Percentiles rank a stretch among this genome's conserved stretches.
Conservation (phyloP, 2,329 filamentous ascomycete genomes). For the Sarocladium oryzae region DNA sequence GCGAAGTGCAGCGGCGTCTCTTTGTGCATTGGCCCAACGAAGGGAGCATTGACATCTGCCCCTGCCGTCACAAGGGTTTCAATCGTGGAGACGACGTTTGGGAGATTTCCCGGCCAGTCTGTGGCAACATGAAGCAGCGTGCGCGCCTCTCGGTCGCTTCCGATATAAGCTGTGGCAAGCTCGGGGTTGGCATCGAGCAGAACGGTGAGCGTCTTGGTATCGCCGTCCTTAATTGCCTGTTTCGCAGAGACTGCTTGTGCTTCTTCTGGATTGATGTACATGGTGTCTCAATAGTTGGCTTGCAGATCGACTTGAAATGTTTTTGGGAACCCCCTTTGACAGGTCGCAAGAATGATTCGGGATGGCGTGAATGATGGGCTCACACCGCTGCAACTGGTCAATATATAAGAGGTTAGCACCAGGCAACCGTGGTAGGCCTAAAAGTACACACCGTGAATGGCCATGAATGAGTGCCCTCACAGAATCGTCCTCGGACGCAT, state of each 20-base stretch:
- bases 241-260: constrained; percentile 3
- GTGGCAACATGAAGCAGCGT: constrained; percentile 14
- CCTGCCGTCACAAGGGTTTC: constrained; percentile 11
- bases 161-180: constrained; percentile 11
- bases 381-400: too few relatives aligned
- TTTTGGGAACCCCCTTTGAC: too few relatives aligned
- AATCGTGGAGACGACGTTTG: constrained; percentile 8
- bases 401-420: too few relatives aligned
- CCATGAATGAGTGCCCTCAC: too few relatives aligned
- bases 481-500: too few relatives aligned
- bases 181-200: constrained; percentile 10
- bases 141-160: constrained; percentile 8
- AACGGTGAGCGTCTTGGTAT: constrained; percentile 4
- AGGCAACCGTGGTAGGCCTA: too few relatives aligned
- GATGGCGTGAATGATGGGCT: too few relatives aligned
- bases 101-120: constrained; percentile 14
- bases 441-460: too few relatives aligned
- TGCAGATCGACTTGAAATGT: too few relatives aligned
- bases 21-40: constrained; percentile 11
- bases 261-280: constrained; percentile 9
- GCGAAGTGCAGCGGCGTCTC: constrained; percentile 16
- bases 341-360: too few relatives aligned
- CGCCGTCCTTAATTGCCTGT: constrained; percentile 11
- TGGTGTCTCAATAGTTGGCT: neutral
- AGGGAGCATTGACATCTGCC: constrained; percentile 12